These are phyloP conservation scores for Colletotrichum paranaense DNA, from an alignment of 2,329 filamentous ascomycete species.

Conservation along the genomic window DNA sequence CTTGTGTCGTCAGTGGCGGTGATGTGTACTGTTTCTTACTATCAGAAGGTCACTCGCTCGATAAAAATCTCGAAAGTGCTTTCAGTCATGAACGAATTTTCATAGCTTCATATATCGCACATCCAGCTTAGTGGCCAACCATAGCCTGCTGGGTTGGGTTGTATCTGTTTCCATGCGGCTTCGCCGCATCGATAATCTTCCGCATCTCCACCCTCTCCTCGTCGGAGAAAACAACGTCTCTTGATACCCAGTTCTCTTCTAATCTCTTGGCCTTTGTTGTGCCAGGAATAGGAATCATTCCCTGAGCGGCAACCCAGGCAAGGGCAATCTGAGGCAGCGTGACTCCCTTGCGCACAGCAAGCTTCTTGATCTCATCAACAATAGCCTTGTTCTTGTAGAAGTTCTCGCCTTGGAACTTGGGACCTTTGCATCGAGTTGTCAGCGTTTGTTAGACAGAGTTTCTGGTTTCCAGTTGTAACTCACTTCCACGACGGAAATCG, in stretches of 20 bases:
- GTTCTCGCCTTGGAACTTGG: constrained; percentile 55
- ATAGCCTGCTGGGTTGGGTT: constrained; percentile 19
- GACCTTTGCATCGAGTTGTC: constrained; percentile 40
- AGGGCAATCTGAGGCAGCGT: constrained; percentile 49
- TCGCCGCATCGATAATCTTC: constrained; percentile 48
- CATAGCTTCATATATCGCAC: not conserved
- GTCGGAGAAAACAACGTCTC: constrained; percentile 48
- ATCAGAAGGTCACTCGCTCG: not conserved
- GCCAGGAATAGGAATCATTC: constrained; percentile 58
- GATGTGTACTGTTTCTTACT: not conserved
- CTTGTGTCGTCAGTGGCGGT: not conserved
- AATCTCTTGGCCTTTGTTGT: constrained; percentile 52
- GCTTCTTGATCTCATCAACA: constrained; percentile 53
- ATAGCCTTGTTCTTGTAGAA: constrained; percentile 56
- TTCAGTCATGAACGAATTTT: not conserved
- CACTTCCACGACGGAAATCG: constrained; percentile 53
- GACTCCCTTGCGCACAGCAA: constrained; percentile 49
- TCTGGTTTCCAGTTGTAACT: constrained; percentile 26
- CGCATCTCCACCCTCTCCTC: constrained; percentile 53
- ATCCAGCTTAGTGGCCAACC: constrained; percentile 29
- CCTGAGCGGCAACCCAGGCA: constrained; percentile 52
- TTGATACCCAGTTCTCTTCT: constrained; percentile 52
- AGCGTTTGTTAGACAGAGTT: not conserved
- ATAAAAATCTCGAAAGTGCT: not conserved
- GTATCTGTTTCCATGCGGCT: constrained; percentile 51